Base-by-base conservation (phyloP, 495 filamentous ascomycete genomes). In the Xylaria castorea region DNA sequence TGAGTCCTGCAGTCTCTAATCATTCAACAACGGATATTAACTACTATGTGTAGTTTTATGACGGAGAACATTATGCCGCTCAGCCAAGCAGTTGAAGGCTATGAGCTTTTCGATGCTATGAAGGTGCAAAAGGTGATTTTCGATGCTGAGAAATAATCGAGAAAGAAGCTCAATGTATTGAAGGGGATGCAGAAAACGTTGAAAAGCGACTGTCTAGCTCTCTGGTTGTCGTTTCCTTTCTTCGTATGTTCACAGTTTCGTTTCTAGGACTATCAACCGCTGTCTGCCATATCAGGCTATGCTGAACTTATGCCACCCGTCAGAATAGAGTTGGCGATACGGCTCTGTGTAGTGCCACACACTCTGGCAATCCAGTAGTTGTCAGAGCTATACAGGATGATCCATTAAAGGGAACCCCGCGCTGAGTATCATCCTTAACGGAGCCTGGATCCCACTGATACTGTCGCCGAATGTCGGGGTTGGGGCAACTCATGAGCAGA, bases 31-130 rank as follows among this genome's bases (percentile, higher is more conserved):
- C 25, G 51, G 12, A 20, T 71, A 22, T 42, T 71, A 38, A 71
- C 36, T 25, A 11, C n/a, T 32, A 32, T 74, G 25, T 55, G 72
- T 75, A 93, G 93, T 53, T 97, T 97, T 85, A 95, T 97, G 92
- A 88, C 90, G 4, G 93, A 97, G 71, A 93, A 93, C 77, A 91
- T 97, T 75, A 96, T 97, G 93, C 92, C 92, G 32, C 84, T 97
- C 55, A 86, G 87, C 8, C 83, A 94, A 67, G 95, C 94, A 1
- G 90, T 93, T 12, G 92, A 95, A 81, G 95, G 90, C 3, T 97
- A 97, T 83, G 91, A 95, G 53, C 79, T 97, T 22, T 97, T 97
- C 83, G 92, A 97, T 77, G 88, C 89, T 70, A 94, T 94, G 93
- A 91, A 94, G 82, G 93, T 89, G 67, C 94, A 97, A 75, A 98